A percentile compares a stretch with the other conserved stretches of the same genome.
These are phyloP conservation scores for Physcomitrium patens DNA, from an alignment of 225 moss, liverwort and hornwort species.

Conservation along the genomic window DNA sequence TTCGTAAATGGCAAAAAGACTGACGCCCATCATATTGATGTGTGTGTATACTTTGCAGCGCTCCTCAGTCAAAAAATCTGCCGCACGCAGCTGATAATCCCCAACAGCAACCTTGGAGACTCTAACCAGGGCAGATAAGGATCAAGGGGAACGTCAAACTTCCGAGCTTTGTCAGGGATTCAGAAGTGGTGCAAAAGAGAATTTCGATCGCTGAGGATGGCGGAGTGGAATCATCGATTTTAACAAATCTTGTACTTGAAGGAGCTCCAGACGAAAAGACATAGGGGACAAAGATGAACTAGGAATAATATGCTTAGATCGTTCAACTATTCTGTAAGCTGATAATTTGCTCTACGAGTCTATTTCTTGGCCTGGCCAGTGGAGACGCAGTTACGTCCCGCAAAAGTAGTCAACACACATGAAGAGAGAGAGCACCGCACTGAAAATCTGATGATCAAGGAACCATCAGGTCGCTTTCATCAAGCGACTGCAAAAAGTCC, in stretches of 20 bases:
- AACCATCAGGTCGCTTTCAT: too few relatives aligned
- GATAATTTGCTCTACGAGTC: constrained; percentile 31
- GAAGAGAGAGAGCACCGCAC: constrained; percentile 72
- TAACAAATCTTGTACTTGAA: constrained; percentile 30
- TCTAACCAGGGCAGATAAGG: constrained; percentile 7
- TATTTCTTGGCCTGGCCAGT: constrained; percentile 33
- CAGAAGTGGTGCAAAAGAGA: constrained; percentile 40
- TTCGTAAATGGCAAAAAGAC: constrained; percentile 23
- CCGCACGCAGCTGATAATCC: constrained; percentile 7
- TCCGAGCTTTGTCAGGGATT: constrained; percentile 33
- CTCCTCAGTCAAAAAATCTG: constrained; percentile 28
- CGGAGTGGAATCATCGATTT: constrained; percentile 36
- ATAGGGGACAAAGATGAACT: constrained; percentile 34
- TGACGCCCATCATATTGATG: constrained; percentile 9
- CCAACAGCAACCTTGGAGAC: not conserved
- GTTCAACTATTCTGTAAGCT: constrained; percentile 23
- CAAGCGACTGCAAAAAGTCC: too few relatives aligned
- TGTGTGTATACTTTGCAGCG: constrained; percentile 17
- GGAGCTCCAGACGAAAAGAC: constrained; percentile 41
- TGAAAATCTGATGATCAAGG: not conserved
- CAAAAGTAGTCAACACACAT: constrained; percentile 34
- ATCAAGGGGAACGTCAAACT: not conserved
- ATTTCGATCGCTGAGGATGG: constrained; percentile 36
- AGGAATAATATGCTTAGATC: constrained; percentile 27
- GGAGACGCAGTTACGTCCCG: constrained; percentile 23